These are phyloP conservation scores for Nelumbo lutea DNA, from an alignment of 164 flowering plant genomes.

Conservation along the genomic window DNA sequence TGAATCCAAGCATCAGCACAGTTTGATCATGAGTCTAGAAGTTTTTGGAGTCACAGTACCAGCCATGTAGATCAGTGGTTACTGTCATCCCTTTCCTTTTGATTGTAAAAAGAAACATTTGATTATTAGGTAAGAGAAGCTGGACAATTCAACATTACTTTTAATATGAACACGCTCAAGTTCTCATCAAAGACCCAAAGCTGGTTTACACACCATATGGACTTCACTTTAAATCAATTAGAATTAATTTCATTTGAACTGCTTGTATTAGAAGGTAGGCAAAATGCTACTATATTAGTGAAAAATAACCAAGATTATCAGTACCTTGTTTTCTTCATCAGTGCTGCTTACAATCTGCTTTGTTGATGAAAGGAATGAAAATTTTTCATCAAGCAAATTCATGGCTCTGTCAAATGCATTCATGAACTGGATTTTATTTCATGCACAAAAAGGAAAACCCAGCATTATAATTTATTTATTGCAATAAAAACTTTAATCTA, in stretches of 20 bases:
- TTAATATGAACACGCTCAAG: no score
- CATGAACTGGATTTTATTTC: constrained; percentile 63
- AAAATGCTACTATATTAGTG: no score
- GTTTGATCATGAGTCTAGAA: not conserved
- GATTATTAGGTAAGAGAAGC: no score
- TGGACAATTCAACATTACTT: not conserved
- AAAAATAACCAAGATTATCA: not conserved
- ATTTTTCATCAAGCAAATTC: constrained; percentile 79
- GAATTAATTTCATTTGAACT: no score
- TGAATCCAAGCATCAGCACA: not conserved
- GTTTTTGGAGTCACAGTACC: no score
- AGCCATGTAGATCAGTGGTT: no score
- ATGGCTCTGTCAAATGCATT: constrained; percentile 88
- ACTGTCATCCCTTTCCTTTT: not conserved
- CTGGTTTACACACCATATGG: no score
- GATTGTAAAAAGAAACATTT: not conserved
- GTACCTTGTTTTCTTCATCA: constrained; percentile 78
- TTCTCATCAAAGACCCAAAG: no score
- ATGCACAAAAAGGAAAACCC: constrained; percentile 11
- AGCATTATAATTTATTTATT: constrained; percentile 5
- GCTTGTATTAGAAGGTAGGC: no score
- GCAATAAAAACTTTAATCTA: not conserved
- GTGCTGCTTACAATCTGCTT: constrained; percentile 87
- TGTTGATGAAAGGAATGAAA: constrained; percentile 68
- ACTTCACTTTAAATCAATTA: no score